phyloP scores from a whole-genome alignment of 164 flowering plant species.

The Echeveria elegans region DNA sequence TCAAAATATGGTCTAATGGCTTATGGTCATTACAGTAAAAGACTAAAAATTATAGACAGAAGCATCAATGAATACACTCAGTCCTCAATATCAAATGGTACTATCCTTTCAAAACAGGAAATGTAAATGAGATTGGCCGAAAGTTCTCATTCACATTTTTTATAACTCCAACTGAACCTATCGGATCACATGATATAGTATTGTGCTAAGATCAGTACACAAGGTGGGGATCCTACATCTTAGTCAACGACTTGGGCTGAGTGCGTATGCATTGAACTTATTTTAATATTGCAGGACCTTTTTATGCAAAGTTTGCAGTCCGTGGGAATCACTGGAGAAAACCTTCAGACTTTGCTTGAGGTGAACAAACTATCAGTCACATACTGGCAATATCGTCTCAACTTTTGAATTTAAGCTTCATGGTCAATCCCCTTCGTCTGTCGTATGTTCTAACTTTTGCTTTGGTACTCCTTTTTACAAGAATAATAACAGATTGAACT shows the following conservation, averaged over 20 bases:
- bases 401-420: neutral
- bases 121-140: neutral
- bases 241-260: neutral
- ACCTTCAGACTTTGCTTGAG: slow-evolving; percentile 66
- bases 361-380: slow-evolving; percentile 25
- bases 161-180: neutral
- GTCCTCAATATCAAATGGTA: neutral
- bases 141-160: neutral
- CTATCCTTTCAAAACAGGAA: neutral
- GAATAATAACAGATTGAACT: neutral
- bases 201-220: neutral
- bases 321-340: slow-evolving; percentile 63
- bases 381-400: neutral
- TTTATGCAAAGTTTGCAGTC: slow-evolving; percentile 82
- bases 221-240: neutral
- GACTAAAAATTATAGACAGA: neutral
- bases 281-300: slow-evolving; percentile 48
- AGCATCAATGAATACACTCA: neutral
- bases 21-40: neutral
- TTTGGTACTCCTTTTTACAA: neutral
- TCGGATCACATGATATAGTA: no score
- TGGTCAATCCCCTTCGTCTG: neutral
- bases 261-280: slow-evolving; percentile 5
- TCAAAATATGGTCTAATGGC: neutral
- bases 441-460: neutral